A percentile compares a stretch with the other conserved stretches of the same genome.
phyloP scores from a whole-genome alignment of 1,139 yeast genomes.

The Hansenula lynferdii region DNA sequence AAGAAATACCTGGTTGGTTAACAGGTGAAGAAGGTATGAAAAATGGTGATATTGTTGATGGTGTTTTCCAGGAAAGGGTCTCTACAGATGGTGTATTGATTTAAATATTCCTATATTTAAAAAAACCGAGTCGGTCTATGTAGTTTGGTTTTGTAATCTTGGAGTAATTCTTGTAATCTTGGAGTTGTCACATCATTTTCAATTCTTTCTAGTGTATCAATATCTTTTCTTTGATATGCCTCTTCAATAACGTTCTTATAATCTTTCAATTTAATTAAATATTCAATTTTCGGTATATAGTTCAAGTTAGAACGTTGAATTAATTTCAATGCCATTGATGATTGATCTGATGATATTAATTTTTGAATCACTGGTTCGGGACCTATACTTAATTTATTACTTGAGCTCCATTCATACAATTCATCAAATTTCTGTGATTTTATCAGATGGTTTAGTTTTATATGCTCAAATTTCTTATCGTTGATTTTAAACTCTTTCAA shows the following conservation, averaged over 20 bases:
- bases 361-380: conserved; percentile 55
- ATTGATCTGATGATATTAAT: conserved; percentile 10
- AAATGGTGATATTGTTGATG: conserved; percentile 45
- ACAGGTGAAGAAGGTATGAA: conserved; percentile 68
- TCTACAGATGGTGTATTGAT: background rate
- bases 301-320: conserved; percentile 7
- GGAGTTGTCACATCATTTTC: conserved; percentile 2
- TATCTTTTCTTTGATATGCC: conserved; percentile 53
- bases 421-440: conserved; percentile 56
- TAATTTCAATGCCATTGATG: conserved; percentile 12
- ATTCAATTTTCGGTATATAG: conserved; percentile 35
- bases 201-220: conserved; percentile 29
- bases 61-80: conserved; percentile 17
- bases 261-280: conserved; percentile 51
- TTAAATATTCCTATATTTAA: too few species aligned
- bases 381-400: conserved; percentile 68
- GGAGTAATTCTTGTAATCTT: conserved; percentile 5
- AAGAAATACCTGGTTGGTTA: conserved; percentile 64
- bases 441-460: conserved; percentile 52
- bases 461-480: conserved; percentile 60
- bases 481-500: conserved; percentile 59
- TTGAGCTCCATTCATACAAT: conserved; percentile 41
- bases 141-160: conserved; percentile 4
- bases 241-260: conserved; percentile 53
- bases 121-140: conserved; percentile 1